phyloP scores from a whole-genome alignment of 179 eudicot genomes.

The Spinacia oleracea region DNA sequence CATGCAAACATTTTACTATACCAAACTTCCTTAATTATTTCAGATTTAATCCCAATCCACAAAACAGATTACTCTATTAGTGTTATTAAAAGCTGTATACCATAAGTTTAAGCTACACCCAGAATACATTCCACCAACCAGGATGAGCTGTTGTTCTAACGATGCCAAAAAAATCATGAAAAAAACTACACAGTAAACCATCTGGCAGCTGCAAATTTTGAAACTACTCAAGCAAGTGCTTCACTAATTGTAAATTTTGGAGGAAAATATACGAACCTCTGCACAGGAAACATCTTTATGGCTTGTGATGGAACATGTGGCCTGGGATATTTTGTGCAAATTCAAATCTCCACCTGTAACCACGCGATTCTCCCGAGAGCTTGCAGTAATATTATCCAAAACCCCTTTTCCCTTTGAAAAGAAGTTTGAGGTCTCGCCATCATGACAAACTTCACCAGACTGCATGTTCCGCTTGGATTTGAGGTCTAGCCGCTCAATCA shows the following conservation, averaged over 20 bases:
- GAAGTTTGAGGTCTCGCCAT: constrained; percentile 43
- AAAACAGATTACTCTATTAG: neutral
- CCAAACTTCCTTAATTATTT: neutral
- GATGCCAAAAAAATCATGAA: neutral
- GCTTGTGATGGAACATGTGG: constrained; percentile 33
- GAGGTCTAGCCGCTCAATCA: constrained; percentile 74
- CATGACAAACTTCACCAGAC: constrained; percentile 32
- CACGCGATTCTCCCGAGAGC: constrained; percentile 25
- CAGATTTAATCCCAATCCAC: neutral
- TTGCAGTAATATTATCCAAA: constrained; percentile 38
- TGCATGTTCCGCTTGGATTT: constrained; percentile 44
- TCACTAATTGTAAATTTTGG: neutral
- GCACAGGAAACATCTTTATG: constrained; percentile 30
- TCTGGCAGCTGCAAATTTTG: neutral
- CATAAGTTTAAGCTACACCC: neutral
- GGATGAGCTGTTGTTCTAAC: neutral
- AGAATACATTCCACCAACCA: neutral
- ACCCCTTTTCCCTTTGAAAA: constrained; percentile 46
- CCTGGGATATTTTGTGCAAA: constrained; percentile 30
- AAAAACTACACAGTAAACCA: too few relatives aligned
- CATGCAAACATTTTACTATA: neutral
- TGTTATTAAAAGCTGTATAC: too few relatives aligned
- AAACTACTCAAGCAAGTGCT: too few relatives aligned
- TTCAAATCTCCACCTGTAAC: constrained; percentile 21
- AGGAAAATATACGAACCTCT: constrained; percentile 36